These are phyloP conservation scores for Westerdykella ornata DNA, from an alignment of 2,329 filamentous ascomycete species.

Conservation along the genomic window DNA sequence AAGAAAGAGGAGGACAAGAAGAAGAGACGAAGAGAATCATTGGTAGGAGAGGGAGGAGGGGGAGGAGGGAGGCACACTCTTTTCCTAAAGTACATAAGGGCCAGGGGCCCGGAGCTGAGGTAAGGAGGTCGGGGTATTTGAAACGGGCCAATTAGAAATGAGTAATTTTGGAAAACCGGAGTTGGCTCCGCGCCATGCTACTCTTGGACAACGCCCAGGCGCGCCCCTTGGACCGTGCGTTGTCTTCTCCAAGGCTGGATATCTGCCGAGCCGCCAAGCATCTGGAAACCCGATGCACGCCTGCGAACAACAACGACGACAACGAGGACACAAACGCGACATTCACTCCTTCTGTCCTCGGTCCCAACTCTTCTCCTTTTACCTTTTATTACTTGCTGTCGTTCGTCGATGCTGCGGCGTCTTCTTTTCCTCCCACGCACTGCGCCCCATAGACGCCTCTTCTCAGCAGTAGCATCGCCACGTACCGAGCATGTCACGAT, in stretches of 20 bases:
- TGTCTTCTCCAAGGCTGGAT: not conserved
- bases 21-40: slow-evolving; percentile 1
- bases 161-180: not conserved
- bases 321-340: slow-evolving; percentile 1
- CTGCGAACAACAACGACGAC: too few relatives aligned
- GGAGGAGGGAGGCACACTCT: too few relatives aligned
- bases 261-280: not conserved
- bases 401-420: slow-evolving; percentile 14
- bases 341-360: not conserved
- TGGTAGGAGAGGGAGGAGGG: not conserved
- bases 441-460: slow-evolving; percentile 8
- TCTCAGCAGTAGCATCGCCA: slow-evolving; percentile 17
- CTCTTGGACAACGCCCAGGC: not conserved
- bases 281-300: not conserved
- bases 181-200: too few relatives aligned
- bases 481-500: slow-evolving; percentile 29
- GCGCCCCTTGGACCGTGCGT: not conserved
- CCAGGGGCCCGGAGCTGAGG: slow-evolving; percentile 5
- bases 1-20: not conserved
- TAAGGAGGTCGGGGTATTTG: not conserved
- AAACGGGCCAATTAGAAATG: not conserved
- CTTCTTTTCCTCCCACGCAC: slow-evolving; percentile 5
- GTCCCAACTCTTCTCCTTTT: too few relatives aligned
- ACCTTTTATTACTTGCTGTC: not conserved
- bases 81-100: too few relatives aligned